Evolutionary conservation across 2,329 filamentous ascomycete species (phyloP), one percentile per base, ranked within the genome.

Genomic region (Microsporum audouinii): DNA sequence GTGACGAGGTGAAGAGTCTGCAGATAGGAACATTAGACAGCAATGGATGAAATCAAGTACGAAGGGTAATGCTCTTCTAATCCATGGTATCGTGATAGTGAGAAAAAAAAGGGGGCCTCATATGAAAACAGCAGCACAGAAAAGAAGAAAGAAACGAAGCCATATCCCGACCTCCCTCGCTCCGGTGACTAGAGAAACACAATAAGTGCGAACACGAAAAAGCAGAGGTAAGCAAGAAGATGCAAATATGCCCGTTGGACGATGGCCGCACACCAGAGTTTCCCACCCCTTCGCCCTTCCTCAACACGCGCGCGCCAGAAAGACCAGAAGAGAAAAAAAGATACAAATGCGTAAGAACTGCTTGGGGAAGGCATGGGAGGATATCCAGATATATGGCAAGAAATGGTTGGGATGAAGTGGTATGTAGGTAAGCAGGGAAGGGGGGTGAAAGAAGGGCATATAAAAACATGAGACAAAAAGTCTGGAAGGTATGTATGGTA

Each of bases 61-160:
- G 51, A 55, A 55, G 31, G 49, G 51, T n/a, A 14, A 58, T 45
- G 56, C 56, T 45, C 56, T 58, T 58, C 56, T 58, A 58, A 41
- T 58, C 56, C 56, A 43, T 58, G 59, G 17, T 41, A 41, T 60
- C 47, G 36, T 55, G 51, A 60, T 23, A 33, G 17, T 39, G 55
- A 33, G 10, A 56, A 17, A 43, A 55, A 10, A 56, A 60, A 51
- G 23, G 31, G 14, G 23, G 33, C 14, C 39, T 43, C 6, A 23
- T n/a, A 43, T 43, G 39, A 43, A 43, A 41, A 43, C 8, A 34
- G 36, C 36, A 17, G 29, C 33, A 57, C 12, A 41, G 23, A 47
- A 59, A 58, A 34, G 38, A 31, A 59, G 57, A 45, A 38, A 17
- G 3, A 29, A 27, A 59, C 39, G 33, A 59, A 34, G n/a, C 10